These are phyloP conservation scores for Chlamydomonas applanata DNA, from an alignment of 139 green algal genomes.

Conservation along the genomic window DNA sequence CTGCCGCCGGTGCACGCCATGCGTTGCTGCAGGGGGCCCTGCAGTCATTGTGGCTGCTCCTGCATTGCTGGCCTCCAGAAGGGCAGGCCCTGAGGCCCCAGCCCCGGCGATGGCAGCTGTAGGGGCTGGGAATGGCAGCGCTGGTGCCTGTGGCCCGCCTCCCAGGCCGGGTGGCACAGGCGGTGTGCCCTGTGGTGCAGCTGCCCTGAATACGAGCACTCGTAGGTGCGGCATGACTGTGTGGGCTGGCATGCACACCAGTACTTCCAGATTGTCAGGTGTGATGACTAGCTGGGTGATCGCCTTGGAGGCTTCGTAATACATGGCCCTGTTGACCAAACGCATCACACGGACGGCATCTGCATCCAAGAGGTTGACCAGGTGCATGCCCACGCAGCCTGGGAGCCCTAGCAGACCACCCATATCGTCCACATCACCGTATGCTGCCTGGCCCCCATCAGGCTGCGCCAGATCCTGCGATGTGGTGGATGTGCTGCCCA, in stretches of 20 bases:
- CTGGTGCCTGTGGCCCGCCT: too few relatives aligned
- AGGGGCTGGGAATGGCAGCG: too few relatives aligned
- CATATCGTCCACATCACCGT: too few relatives aligned
- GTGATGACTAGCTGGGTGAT: conserved; percentile 7
- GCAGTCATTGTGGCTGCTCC: too few relatives aligned
- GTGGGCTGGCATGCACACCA: conserved; percentile 20
- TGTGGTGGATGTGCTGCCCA: too few relatives aligned
- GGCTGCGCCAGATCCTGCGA: too few relatives aligned
- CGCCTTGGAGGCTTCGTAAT: conserved; percentile 16
- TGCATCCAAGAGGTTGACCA: conserved; percentile 13
- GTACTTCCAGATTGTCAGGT: conserved; percentile 14
- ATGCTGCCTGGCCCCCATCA: too few relatives aligned
- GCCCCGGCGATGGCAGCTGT: too few relatives aligned
- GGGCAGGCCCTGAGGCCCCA: too few relatives aligned
- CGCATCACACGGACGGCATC: conserved; percentile 25
- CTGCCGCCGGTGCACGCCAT: too few relatives aligned
- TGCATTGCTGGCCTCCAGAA: too few relatives aligned
- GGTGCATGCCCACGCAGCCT: conserved; percentile 5
- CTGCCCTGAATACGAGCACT: not conserved
- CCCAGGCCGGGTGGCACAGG: not conserved
- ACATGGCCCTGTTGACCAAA: conserved; percentile 17
- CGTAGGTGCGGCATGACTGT: not conserved
- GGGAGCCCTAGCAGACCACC: conserved; percentile 20
- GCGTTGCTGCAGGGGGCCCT: too few relatives aligned
- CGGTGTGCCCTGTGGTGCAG: not conserved